Conservation (phyloP, 2,329 filamentous ascomycete species). For the Aspergillus sp. region DNA sequence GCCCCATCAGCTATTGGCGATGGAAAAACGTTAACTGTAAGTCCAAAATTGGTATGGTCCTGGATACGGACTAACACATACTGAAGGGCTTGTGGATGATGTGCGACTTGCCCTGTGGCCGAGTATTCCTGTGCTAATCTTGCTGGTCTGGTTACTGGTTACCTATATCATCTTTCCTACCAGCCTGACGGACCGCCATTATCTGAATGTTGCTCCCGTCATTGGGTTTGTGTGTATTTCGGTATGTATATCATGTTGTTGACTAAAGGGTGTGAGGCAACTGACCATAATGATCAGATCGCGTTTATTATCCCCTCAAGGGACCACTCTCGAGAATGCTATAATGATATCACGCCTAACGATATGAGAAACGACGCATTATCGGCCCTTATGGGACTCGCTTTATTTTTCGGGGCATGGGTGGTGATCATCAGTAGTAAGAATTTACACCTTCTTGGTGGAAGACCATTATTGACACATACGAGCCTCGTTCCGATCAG, state of each 20-base stretch:
- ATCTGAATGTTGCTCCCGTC: constrained; percentile 2
- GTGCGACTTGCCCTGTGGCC: constrained; percentile 4
- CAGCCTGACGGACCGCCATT: not conserved
- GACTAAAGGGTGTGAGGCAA: not conserved
- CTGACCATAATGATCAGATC: not conserved
- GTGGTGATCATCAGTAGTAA: constrained; percentile 1
- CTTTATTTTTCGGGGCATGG: constrained; percentile 1
- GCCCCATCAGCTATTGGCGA: not conserved
- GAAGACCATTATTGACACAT: not conserved
- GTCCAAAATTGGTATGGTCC: not conserved
- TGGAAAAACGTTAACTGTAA: constrained; percentile 2
- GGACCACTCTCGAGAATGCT: constrained; percentile 1
- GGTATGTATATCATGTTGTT: not conserved
- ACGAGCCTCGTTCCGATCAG: not conserved
- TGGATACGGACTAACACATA: not conserved
- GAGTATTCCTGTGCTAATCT: constrained; percentile 2
- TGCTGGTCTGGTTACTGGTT: constrained; percentile 2
- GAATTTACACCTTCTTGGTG: not conserved
- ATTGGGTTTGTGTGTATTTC: constrained; percentile 5
- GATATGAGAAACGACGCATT: not conserved
- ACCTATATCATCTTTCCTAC: constrained; percentile 3
- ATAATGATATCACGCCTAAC: constrained; percentile 2
- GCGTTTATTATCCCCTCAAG: constrained; percentile 2
- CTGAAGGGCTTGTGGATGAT: constrained; percentile 1
- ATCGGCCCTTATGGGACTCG: not conserved